Conservation (phyloP, 371 early-diverging fungal genomes). For the Mortierella sp. region DNA sequence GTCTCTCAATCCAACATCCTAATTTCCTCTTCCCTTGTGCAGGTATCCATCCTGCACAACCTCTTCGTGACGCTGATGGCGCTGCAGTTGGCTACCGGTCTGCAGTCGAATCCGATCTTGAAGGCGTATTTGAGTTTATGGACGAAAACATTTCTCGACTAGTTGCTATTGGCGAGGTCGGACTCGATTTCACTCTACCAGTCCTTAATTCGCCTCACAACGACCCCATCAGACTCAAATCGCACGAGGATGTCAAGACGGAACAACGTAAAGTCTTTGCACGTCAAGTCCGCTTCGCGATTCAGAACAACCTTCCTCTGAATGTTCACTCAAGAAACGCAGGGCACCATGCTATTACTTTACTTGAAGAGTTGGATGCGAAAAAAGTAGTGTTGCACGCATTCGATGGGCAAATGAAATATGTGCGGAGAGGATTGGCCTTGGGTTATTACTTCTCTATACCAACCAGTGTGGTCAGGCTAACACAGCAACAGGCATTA, state of each 20-base stretch:
- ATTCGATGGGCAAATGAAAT: conserved; percentile 73
- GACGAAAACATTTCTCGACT: conserved; percentile 46
- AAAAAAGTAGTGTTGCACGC: conserved; percentile 73
- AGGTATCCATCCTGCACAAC: conserved; percentile 65
- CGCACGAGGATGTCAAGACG: conserved; percentile 61
- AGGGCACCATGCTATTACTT: conserved; percentile 74
- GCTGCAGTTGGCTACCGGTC: conserved; percentile 55
- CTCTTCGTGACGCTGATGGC: conserved; percentile 47
- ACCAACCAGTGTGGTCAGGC: conserved; percentile 68
- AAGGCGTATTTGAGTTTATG: conserved; percentile 59
- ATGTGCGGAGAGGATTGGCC: conserved; percentile 63
- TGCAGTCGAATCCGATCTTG: conserved; percentile 55
- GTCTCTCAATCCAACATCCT: conserved; percentile 53
- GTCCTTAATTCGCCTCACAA: conserved; percentile 58
- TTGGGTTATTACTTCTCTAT: conserved; percentile 70
- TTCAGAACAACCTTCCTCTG: conserved; percentile 65
- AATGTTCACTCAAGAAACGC: conserved; percentile 81
- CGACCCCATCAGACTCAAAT: conserved; percentile 32
- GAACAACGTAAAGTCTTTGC: conserved; percentile 69
- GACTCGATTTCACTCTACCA: conserved; percentile 77
- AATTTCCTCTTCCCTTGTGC: conserved; percentile 60
- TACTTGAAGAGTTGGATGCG: conserved; percentile 65
- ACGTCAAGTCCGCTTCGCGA: conserved; percentile 66
- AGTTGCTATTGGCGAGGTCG: conserved; percentile 71
- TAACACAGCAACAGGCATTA: conserved; percentile 62